A percentile compares a stretch with the other conserved stretches of the same genome.
phyloP scores from a whole-genome alignment of 208 protist genomes.

The Trypanosoma melophagium region DNA sequence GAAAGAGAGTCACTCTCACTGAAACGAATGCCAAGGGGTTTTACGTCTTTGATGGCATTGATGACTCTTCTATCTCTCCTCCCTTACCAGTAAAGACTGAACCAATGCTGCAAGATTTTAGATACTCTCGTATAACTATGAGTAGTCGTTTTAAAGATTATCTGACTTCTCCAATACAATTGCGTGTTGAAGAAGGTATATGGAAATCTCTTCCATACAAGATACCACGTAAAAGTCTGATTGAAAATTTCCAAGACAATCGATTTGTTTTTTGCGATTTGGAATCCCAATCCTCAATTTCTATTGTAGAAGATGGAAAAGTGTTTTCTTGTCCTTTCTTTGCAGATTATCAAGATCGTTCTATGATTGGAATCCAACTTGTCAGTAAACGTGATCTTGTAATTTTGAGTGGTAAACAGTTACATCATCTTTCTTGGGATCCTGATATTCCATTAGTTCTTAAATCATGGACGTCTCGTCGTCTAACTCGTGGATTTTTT shows the following conservation, averaged over 20 bases:
- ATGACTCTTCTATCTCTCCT: constrained; percentile 2
- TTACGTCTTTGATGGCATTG: constrained; percentile 49
- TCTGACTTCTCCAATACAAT: constrained; percentile 14
- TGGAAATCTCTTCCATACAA: constrained; percentile 13
- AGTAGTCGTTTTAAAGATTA: constrained; percentile 2
- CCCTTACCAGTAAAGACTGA: neutral
- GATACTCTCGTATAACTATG: constrained; percentile 16
- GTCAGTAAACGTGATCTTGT: neutral
- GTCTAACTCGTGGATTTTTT: neutral
- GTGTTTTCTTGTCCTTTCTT: neutral
- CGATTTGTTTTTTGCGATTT: constrained; percentile 19
- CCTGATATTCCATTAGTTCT: constrained; percentile 2
- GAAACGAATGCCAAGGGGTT: constrained; percentile 56
- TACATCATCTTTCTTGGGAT: constrained; percentile 20
- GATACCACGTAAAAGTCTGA: constrained; percentile 8
- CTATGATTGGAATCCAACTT: constrained; percentile 18
- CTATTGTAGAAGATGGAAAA: constrained; percentile 22
- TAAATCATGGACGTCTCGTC: constrained; percentile 2
- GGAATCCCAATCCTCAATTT: constrained; percentile 11
- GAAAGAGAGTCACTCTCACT: constrained; percentile 27
- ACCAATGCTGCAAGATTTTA: constrained; percentile 16
- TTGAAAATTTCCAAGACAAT: constrained; percentile 10
- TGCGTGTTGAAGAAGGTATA: neutral
- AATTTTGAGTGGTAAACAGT: constrained; percentile 2
- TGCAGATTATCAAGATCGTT: neutral